phyloP scores from a whole-genome alignment of 768 basidiomycete species.

The Termitomyces sp. region DNA sequence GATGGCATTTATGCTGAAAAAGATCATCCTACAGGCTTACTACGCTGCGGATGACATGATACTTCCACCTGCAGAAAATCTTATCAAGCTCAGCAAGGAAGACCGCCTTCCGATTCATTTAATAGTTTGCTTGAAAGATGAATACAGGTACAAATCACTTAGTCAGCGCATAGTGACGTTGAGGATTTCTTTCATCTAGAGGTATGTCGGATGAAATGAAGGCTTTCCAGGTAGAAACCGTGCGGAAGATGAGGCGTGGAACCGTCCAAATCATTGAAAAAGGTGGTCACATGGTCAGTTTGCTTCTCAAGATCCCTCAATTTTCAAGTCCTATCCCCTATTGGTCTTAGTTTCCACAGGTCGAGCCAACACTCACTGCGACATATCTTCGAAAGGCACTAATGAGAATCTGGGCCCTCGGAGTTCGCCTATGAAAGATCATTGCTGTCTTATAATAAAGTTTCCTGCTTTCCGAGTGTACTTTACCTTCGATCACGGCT shows the following conservation, averaged over 20 bases:
- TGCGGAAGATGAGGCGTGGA: constrained; percentile 1
- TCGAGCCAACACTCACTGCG: constrained; percentile 1
- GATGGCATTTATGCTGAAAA: neutral
- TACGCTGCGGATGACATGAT: constrained; percentile 7
- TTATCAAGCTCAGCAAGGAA: constrained; percentile 1
- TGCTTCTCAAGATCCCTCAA: neutral
- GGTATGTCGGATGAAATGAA: constrained; percentile 8
- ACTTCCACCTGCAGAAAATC: neutral
- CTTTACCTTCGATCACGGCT: neutral
- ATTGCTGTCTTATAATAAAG: neutral
- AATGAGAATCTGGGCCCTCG: neutral
- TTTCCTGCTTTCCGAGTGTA: neutral
- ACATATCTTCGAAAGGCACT: constrained; percentile 4
- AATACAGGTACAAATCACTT: neutral
- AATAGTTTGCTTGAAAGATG: constrained; percentile 5
- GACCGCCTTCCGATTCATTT: constrained; percentile 3
- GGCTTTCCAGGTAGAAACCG: constrained; percentile 1
- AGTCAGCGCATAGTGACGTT: too few species aligned
- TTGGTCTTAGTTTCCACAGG: constrained; percentile 2
- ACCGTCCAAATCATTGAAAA: constrained; percentile 3
- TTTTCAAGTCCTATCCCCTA: neutral
- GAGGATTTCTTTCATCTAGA: neutral
- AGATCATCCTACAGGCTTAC: neutral
- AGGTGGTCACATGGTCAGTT: constrained; percentile 4
- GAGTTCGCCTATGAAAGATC: neutral